Base-by-base conservation (phyloP, 768 basidiomycete species). In the Podaxis rugospora region DNA sequence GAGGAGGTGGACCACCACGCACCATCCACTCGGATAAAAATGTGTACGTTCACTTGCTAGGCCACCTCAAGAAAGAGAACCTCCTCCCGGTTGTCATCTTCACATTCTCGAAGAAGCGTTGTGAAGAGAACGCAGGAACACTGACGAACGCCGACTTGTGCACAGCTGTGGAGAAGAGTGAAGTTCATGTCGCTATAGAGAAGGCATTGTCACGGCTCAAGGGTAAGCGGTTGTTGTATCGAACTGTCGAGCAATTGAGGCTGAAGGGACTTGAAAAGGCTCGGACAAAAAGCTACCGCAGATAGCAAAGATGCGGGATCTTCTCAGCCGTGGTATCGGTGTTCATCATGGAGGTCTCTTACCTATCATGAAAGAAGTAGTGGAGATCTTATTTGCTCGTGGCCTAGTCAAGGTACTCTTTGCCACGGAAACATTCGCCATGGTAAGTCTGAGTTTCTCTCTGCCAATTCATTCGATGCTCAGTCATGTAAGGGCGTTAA, bases 341-440 rank as follows among this genome's bases (percentile, higher is more conserved):
- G 91, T 99, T 1, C 97, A 99, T 72, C 97, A 99, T 67, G 97
- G 97, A 47, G 97, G 97, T 2, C 80, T 99, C 14, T 75, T 99
- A 7, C 97, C 97, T 4, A 89, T 99, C 36, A 93, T 99, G 57
- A 99, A 99, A 80, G 97, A 96, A 80, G 87, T 98, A 21, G 95
- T 98, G 6, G 97, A 99, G 72, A 90, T 98, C 44, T 79, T 99
- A 16, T 99, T 99, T 71, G 92, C 95, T 7, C 86, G 94, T 47
- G 97, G 97, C 16, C 77, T 98, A 53, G 95, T 99, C 63, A 98
- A 98, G 74, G 86, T 97, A 21, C 76, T 99, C 5, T 99, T 99
- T 70, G 97, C 97, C 1, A 99, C 97, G 4, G 97, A 99, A 75
- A 99, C 97, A 0, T 99, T 99, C 71, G 96, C 96, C 0, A 98